Evolutionary conservation across 768 basidiomycete species (phyloP).

Genomic region (Hygrocybe punicea): DNA sequence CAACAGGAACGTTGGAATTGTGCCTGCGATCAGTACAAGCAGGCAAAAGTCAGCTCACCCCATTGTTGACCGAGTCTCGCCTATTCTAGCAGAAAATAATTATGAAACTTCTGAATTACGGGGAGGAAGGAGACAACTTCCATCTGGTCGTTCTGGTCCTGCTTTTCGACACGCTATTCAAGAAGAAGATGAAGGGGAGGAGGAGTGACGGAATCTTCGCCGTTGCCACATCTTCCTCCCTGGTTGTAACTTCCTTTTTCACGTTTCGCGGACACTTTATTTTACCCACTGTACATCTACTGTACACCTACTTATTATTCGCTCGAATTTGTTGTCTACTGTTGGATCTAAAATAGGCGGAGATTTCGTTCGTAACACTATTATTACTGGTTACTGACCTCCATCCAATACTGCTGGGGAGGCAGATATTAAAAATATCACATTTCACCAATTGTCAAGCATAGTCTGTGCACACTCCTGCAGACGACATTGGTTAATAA

Average conservation of each 20-base stretch:
- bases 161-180: constrained; percentile 72
- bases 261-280: too few species aligned
- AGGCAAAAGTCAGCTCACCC: constrained; percentile 55
- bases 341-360: too few species aligned
- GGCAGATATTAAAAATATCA: too few species aligned
- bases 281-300: too few species aligned
- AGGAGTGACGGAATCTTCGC: constrained; percentile 41
- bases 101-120: constrained; percentile 51
- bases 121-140: constrained; percentile 64
- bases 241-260: neutral
- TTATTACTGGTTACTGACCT: neutral
- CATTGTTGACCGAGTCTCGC: constrained; percentile 57
- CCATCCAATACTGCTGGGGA: neutral
- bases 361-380: neutral
- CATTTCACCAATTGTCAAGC: constrained; percentile 41
- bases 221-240: neutral
- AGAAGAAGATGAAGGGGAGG: constrained; percentile 85
- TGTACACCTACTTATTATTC: too few species aligned
- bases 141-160: constrained; percentile 62
- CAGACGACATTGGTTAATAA: neutral
- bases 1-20: constrained; percentile 27
- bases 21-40: constrained; percentile 15
- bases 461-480: constrained; percentile 48
- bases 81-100: constrained; percentile 50
- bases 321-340: too few species aligned